These are phyloP conservation scores for Oxytropis ochrocephala DNA, from an alignment of 306 rosid species.

Conservation along the genomic window DNA sequence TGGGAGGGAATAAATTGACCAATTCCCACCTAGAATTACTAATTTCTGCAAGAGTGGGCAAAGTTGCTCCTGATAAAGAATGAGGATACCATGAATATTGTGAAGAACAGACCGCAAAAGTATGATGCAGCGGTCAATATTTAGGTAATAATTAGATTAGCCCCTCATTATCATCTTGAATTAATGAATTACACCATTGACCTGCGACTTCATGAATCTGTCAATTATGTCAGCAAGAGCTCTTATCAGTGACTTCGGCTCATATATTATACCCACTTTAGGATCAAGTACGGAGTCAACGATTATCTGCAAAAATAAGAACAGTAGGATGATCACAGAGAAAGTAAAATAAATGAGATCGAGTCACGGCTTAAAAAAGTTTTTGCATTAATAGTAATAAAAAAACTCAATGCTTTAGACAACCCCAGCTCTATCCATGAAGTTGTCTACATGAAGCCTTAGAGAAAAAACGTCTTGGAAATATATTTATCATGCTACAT, in stretches of 20 bases:
- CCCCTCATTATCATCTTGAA: constrained; percentile 12
- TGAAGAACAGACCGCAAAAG: constrained; percentile 16
- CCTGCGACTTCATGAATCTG: constrained; percentile 32
- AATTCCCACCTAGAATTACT: constrained; percentile 10
- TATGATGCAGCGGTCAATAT: constrained; percentile 7
- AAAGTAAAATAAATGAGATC: background rate
- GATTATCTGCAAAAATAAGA: constrained; percentile 48
- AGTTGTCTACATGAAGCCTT: background rate
- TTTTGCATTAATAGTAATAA: background rate
- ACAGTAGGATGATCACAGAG: background rate
- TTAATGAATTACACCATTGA: constrained; percentile 15
- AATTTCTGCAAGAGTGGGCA: background rate
- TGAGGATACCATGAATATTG: constrained; percentile 9
- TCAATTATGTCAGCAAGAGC: constrained; percentile 53
- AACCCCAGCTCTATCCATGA: background rate
- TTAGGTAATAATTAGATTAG: background rate
- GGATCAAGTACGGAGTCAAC: constrained; percentile 68
- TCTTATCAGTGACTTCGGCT: constrained; percentile 64
- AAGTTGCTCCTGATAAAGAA: background rate
- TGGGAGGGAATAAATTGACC: background rate
- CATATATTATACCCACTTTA: constrained; percentile 67
- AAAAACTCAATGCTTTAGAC: background rate
- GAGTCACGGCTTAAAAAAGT: background rate
- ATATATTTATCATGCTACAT: background rate
- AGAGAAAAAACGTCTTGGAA: background rate